Base-by-base conservation (phyloP, 345 rosid species). In the Camelina neglecta region DNA sequence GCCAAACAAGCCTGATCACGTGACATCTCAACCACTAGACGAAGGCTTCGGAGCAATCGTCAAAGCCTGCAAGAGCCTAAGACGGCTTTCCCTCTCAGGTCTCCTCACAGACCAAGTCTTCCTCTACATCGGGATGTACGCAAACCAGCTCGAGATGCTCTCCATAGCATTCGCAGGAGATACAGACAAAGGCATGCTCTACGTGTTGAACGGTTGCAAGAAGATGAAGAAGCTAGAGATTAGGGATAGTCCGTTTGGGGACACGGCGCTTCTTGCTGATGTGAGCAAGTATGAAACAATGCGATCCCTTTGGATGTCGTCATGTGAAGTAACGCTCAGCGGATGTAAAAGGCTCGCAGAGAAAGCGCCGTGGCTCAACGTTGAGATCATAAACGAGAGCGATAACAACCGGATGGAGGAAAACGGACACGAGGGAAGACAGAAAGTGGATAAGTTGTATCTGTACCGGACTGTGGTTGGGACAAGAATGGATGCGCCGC, bases 261-360 rank as follows among this genome's bases (percentile, higher is more conserved):
- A 95, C 67, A 82, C 55, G 1, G 98, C 99, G 45, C 99, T 95
- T 81, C 85, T 89, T 68, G 75, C 60, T 78, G 99, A 95, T 78
- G 84, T 88, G 83, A 89, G 84, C 38, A 95, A 92, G 97, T 92
- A 95, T 80, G 94, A 92, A 73, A 87, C 99, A 89, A 95, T 95
- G 99, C 98, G 99, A 87, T 95, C 99, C 93, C 99, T 95, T 92
- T 92, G 99, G 99, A 95, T 95, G 98, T 95, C 99, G 74, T 89
- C 99, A 60, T 95, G 98, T 44, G 89, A 92, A 70, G 84, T 92
- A 60, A 90, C 99, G 70, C 89, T 95, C 11, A 96, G 88, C 57
- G 97, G 90, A 80, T 95, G 99, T 90, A 87, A 83, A 75, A 74
- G 72, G 13, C 84, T 95, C 9, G 97, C 97, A 0, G 73, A 73